Base-by-base conservation (phyloP, 192 early-diverging fungal genomes). In the Phycomyces blakesleeanus region DNA sequence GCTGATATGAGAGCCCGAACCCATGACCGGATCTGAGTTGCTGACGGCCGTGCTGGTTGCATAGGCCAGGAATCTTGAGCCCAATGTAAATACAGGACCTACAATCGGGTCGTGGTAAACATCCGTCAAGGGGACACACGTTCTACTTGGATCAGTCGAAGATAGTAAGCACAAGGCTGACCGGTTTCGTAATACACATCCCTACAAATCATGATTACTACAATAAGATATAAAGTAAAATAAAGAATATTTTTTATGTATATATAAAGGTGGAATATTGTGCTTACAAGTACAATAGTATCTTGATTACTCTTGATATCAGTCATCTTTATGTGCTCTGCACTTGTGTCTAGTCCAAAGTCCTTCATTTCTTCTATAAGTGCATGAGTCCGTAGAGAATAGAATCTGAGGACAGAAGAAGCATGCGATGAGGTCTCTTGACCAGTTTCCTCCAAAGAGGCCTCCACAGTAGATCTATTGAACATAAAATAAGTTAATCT, bases 61-160 rank as follows among this genome's bases (percentile, higher is more conserved):
- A 69, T 91, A 93, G 0, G 85, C 83, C 24, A 93, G 60, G 25
- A 86, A 78, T 29, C 88, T 76, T 22, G 85, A 66, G 15, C 89
- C 89, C 11, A 89, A 64, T 25, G 81, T 81, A 65, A 89, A 87
- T 5, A 81, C 69, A 2, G 76, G 63, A 8, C 70, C 51, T 24
- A 44, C 41, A 1, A 54, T 25, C 18, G 71, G 74, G 21, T 68
- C 56, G 29, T 78, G 69, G 18, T 72, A 66, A 7, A 80, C 78
- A 55, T 90, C 89, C 8, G 74, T 76, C 64, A 88, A 68, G 5
- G 61, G 64, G 5, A 63, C 18, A 74, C 55, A 16, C 61, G 57
- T 24, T 20, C 59, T 61, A 11, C 71, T 44, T 11, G 88, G 65
- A 39, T 82, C 80, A 8, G 61, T 21, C n/a, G 78, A 64, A 27